Base-by-base conservation (phyloP, 495 filamentous ascomycete genomes). In the Astrocystis sublimbata region DNA sequence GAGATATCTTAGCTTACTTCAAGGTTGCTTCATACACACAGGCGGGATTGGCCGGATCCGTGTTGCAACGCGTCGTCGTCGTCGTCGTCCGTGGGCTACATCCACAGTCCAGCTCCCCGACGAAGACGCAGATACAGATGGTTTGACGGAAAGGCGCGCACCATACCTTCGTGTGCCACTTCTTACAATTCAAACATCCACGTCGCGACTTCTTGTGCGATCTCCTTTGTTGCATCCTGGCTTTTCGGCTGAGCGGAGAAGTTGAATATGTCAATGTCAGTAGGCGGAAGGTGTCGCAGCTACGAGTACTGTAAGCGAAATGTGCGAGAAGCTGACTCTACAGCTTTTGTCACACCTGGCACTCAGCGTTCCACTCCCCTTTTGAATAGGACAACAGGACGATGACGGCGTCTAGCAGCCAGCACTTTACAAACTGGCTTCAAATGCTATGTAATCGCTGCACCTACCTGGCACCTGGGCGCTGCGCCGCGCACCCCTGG, bases 201-300 rank as follows among this genome's bases (percentile, higher is more conserved):
- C 70, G 70, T 10, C 73, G 70, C 2, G 73, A 76, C 61, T 76
- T 76, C 51, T 70, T 74, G 58, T 76, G 73, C 52, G 72, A 73
- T 56, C 69, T 60, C 61, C 73, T 55, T 36, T 72, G 73, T 47
- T 74, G 66, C 72, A 74, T 76, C 41, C 26, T 56, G 30, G 31
- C 33, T 7, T 24, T 28, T 12, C 24, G 45, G n/a, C 21, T 17
- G 38, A 23, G 9, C 19, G 31, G 41, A 28, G 28, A 12, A 19
- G 54, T 33, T 19, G 10, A 9, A 45, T 26, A 45, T 38, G 52
- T 28, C 26, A 12, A 9, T 4, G 52, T 28, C 26, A 12, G n/a
- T 4, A 21, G 33, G 21, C n/a, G 26, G 23, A 35, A 57, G 28
- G 28, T 6, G 13, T 8, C 38, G 35, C 54, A 7, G 43, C 10